Evolutionary conservation across 371 early-diverging fungal genomes (phyloP).

Genomic region (Lichtheimia hyalospora): DNA sequence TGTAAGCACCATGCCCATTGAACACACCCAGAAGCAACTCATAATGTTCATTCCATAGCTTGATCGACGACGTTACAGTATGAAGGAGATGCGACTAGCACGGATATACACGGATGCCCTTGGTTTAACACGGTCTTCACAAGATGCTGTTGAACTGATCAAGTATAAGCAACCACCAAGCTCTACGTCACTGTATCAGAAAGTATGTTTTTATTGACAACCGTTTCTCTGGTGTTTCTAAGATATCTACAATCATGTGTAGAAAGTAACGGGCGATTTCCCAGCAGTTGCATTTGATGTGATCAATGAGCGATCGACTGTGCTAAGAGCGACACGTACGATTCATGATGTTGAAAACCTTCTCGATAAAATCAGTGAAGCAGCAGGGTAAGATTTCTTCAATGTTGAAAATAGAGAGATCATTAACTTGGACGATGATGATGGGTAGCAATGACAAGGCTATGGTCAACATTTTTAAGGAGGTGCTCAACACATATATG

Average conservation of each 20-base stretch:
- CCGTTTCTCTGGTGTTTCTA: not conserved
- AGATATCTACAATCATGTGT: not conserved
- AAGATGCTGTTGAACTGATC: constrained; percentile 54
- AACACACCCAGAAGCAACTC: not conserved
- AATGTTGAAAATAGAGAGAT: too few relatives aligned
- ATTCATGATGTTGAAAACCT: constrained; percentile 47
- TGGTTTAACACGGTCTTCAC: constrained; percentile 48
- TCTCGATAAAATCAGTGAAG: constrained; percentile 37
- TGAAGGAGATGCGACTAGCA: constrained; percentile 73
- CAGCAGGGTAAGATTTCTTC: constrained; percentile 20
- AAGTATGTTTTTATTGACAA: not conserved
- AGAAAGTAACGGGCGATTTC: constrained; percentile 51
- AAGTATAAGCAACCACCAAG: constrained; percentile 58
- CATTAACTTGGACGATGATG: too few relatives aligned
- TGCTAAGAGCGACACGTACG: constrained; percentile 36
- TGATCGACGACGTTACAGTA: constrained; percentile 65
- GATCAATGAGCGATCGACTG: constrained; percentile 43
- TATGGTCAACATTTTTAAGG: constrained; percentile 45
- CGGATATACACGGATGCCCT: constrained; percentile 60
- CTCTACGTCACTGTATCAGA: not conserved
- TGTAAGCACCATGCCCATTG: constrained; percentile 25
- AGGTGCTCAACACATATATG: constrained; percentile 56
- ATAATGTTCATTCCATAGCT: constrained; percentile 28
- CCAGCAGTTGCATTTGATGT: constrained; percentile 49
- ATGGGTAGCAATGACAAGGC: constrained; percentile 17